Evolutionary conservation across 2,329 filamentous ascomycete genomes (phyloP), one percentile per base, ranked within the genome.

Genomic region (Penicillium italicum): DNA sequence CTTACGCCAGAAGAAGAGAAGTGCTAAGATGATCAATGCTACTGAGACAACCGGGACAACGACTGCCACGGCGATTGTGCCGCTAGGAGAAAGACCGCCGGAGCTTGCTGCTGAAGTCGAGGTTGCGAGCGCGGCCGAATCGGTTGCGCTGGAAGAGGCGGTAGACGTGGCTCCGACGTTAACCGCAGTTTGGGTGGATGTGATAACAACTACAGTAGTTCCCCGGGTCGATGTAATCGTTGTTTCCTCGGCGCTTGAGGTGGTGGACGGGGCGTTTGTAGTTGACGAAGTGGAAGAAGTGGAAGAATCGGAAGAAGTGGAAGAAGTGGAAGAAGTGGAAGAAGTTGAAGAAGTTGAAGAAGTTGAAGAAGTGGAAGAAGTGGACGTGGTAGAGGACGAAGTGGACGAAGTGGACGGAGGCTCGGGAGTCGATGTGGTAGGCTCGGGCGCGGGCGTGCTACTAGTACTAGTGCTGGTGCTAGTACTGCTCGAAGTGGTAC

Each of bases 21-120:
- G 89, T 3, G 84, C 85, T 9, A 93, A 74, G 2, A 93, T 85
- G 22, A 97, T 80, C 18, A 96, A 74, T 2, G 90, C 91, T 36
- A 97, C 91, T 1, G 88, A 91, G 1, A 86, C 91, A 46, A 99
- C 93, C 5, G 94, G 94, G 2, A 97, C 89, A 6, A 97, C 91
- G 0, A 99, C 94, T 3, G 92, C 93, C 48, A 97, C 86, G 8
- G 94, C 93, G 59, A 96, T 96, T 64, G 84, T 92, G 45, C 87
- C 88, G 33, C 82, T 71, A 5, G 74, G 65, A 11, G 75, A 74
- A 9, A 79, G 70, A 16, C 77, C 76, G 36, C 64, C 64, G 30
- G 64, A 59, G 28, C 61, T 52, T 7, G 62, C 65, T 20, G 66
- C 53, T 12, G 58, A 60, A 37, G 66, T 57, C 34, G 68, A 64